phyloP scores from a whole-genome alignment of 495 filamentous ascomycete genomes.

The Penicillium lividum region DNA sequence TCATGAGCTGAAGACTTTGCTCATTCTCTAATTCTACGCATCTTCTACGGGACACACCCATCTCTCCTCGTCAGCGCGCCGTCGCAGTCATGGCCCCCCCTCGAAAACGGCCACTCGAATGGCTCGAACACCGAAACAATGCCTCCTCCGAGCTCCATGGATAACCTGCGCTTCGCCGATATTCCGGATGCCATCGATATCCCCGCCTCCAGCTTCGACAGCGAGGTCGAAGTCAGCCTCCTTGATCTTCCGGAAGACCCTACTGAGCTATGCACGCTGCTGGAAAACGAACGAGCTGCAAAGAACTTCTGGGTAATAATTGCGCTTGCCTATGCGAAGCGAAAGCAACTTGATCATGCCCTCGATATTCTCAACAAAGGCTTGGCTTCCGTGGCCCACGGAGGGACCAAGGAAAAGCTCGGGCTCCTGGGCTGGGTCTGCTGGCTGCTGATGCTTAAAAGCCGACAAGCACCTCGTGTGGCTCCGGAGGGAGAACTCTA shows the following conservation, averaged over 20 bases:
- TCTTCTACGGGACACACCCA: slow-evolving; percentile 11
- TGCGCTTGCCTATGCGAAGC: slow-evolving; percentile 95
- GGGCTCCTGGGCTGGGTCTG: slow-evolving; percentile 80
- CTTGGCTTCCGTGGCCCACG: slow-evolving; percentile 68
- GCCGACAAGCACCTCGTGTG: slow-evolving; percentile 82
- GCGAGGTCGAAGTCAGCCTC: slow-evolving; percentile 90
- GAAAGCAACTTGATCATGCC: slow-evolving; percentile 86
- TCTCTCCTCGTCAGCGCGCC: slow-evolving; percentile 5
- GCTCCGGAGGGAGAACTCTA: slow-evolving; percentile 59
- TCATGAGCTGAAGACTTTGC: slow-evolving; percentile 39
- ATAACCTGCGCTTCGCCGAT: slow-evolving; percentile 72
- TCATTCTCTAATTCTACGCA: slow-evolving; percentile 19
- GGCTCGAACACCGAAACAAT: slow-evolving; percentile 37
- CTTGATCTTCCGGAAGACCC: slow-evolving; percentile 90
- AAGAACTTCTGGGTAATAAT: slow-evolving; percentile 94
- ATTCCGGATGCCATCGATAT: slow-evolving; percentile 89
- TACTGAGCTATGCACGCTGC: slow-evolving; percentile 87
- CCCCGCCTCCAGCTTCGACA: slow-evolving; percentile 76
- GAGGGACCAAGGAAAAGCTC: slow-evolving; percentile 78
- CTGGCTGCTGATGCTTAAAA: slow-evolving; percentile 92
- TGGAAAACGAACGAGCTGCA: slow-evolving; percentile 87
- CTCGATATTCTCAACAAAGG: slow-evolving; percentile 91
- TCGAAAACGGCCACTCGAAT: slow-evolving; percentile 57
- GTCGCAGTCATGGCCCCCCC: slow-evolving; percentile 51
- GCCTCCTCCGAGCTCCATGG: slow-evolving; percentile 20